These are phyloP conservation scores for Patellifolia procumbens DNA, from an alignment of 179 eudicot species.

Conservation along the genomic window DNA sequence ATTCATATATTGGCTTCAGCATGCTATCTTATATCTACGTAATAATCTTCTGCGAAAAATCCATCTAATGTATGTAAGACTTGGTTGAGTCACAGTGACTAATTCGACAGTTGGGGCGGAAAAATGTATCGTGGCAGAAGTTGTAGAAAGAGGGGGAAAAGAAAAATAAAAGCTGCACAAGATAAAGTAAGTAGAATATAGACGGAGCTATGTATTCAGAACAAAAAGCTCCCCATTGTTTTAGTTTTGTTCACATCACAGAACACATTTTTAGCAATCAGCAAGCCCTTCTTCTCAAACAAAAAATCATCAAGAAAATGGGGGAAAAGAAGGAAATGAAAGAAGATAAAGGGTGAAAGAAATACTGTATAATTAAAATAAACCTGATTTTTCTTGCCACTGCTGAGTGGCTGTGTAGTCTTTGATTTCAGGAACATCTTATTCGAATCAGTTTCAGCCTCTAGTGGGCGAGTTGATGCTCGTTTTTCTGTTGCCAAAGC, in stretches of 20 bases:
- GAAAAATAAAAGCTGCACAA: background rate
- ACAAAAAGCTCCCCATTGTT: background rate
- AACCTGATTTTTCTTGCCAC: slow-evolving; percentile 56
- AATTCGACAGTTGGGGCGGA: background rate
- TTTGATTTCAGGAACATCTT: slow-evolving; percentile 41
- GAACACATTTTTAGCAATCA: slow-evolving; percentile 6
- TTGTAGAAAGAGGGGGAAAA: background rate
- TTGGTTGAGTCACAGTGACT: background rate
- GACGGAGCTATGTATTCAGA: background rate
- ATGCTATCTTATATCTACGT: background rate
- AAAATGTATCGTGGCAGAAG: background rate
- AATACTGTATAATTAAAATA: background rate
- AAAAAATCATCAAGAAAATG: background rate
- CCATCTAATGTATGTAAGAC: background rate
- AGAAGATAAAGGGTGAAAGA: background rate
- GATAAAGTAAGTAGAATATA: background rate
- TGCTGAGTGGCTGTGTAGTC: slow-evolving; percentile 27
- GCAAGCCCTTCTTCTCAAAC: background rate
- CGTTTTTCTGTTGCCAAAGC: slow-evolving; percentile 88
- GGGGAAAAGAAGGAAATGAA: background rate
- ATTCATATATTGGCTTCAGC: background rate
- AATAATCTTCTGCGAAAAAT: background rate
- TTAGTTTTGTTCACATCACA: background rate
- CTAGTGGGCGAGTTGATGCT: slow-evolving; percentile 59
- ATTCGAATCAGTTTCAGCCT: slow-evolving; percentile 40